Base-by-base conservation (phyloP, 1,284 basidiomycete species). In the Sphagnurus paluster region DNA sequence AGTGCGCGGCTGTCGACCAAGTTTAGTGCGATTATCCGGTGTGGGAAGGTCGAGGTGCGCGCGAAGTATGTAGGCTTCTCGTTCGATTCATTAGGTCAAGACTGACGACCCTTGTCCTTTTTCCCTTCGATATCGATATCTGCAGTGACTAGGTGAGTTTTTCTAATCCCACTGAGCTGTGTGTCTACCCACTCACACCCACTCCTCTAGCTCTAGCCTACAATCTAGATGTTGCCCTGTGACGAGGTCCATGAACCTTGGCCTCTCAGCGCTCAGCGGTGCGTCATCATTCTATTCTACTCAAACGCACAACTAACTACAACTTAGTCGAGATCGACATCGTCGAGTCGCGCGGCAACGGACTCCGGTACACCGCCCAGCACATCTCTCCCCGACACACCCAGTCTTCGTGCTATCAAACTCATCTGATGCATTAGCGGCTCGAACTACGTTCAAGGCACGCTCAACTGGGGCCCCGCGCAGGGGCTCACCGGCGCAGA, bases 121-220 rank as follows among this genome's bases (percentile, higher is more conserved):
- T n/a, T n/a, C n/a, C n/a, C n/a, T n/a, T n/a, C n/a, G n/a, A n/a
- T n/a, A n/a, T n/a, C n/a, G n/a, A n/a, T n/a, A n/a, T n/a, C n/a
- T n/a, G n/a, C n/a, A n/a, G n/a, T n/a, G 2, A 43, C 68, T 33
- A 80, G 79, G 66, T 70, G 44, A 7, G 66, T 56, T 37, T n/a
- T n/a, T n/a, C n/a, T n/a, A n/a, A n/a, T n/a, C n/a, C n/a, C n/a
- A n/a, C n/a, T n/a, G n/a, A n/a, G n/a, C n/a, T n/a, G n/a, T n/a
- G n/a, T 38, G n/a, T 14, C 34, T 36, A 24, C 10, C 43, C n/a
- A n/a, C n/a, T n/a, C n/a, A n/a, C n/a, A n/a, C n/a, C n/a, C n/a
- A n/a, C n/a, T n/a, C n/a, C n/a, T n/a, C n/a, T 83, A 88, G 90
- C 66, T 93, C 42, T 93, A 90, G 90, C 90, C 90, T 2, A 84